Base-by-base conservation (phyloP, 2,329 filamentous ascomycete genomes). In the Penicillium sp. region DNA sequence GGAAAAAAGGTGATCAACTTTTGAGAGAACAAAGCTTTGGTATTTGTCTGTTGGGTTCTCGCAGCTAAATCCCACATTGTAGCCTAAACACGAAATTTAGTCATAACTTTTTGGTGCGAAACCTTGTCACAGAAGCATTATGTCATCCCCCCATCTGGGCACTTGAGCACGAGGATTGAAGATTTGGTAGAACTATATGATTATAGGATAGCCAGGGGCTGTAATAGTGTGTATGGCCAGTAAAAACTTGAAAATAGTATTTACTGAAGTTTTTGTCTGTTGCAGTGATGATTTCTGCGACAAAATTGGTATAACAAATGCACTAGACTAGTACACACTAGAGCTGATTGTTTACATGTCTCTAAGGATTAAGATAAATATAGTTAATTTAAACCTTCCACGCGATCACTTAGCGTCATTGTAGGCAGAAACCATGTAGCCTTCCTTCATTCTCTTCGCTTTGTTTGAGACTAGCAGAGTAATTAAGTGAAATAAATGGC, bases 31-130 rank as follows among this genome's bases (percentile, higher is more conserved):
- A 35, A 26, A 22, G n/a, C 10, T 3, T 41, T 48, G 10, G 9
- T 21, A 27, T 35, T 31, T 44, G 9, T 19, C 47, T 37, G 35
- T 29, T 33, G 37, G 35, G 11, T 27, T 39, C n/a, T n/a, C 35
- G 41, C 37, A 29, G 21, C n/a, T n/a, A 37, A 53, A 53, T 46
- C 47, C 37, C 53, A 55, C 47, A 47, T 39, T 51, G 41, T 51
- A 39, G 49, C 53, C 53, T 27, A 37, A 55, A 35, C 22, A 46
- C 41, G 47, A 45, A 50, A 39, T 44, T 51, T 55, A 49, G 47
- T 55, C 53, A 55, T 33, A 35, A 13, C 16, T 41, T 21, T 48
- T 27, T 39, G 33, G 35, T 39, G 22, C 48, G 33, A 50, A 50
- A 41, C 31, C 37, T 27, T 16, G 3, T 44, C 39, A 29, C 27